Evolutionary conservation across 495 filamentous ascomycete genomes (phyloP).

Genomic region (Hamigera avellanea): DNA sequence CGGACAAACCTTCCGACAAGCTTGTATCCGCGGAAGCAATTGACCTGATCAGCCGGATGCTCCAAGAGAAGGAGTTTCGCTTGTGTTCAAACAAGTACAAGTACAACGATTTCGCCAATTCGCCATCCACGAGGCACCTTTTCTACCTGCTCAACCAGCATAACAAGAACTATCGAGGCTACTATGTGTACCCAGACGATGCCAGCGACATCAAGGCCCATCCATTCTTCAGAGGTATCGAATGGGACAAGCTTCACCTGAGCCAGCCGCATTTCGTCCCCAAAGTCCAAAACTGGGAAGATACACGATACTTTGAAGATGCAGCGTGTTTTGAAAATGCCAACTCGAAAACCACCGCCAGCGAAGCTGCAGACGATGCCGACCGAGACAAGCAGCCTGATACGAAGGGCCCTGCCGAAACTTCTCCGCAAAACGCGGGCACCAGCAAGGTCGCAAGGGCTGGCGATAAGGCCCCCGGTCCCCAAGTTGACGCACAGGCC

Average conservation of each 20-base stretch:
- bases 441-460: too few relatives aligned
- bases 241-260: constrained; percentile 57
- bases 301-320: constrained; percentile 86
- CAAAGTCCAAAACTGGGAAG: constrained; percentile 53
- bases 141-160: constrained; percentile 22
- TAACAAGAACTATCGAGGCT: constrained; percentile 24
- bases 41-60: constrained; percentile 62
- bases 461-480: too few relatives aligned
- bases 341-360: constrained; percentile 14
- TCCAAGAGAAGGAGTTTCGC: constrained; percentile 65
- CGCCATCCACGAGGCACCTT: constrained; percentile 20
- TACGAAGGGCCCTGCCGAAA: too few relatives aligned
- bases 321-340: constrained; percentile 51
- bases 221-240: constrained; percentile 56
- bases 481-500: not conserved
- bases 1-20: constrained; percentile 33
- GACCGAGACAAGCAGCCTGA: constrained; percentile 6
- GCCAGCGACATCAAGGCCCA: constrained; percentile 70
- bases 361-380: constrained; percentile 5
- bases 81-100: constrained; percentile 63
- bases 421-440: too few relatives aligned
- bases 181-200: constrained; percentile 67
- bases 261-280: constrained; percentile 68
- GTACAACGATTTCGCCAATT: constrained; percentile 42
- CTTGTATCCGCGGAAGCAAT: constrained; percentile 50